These are phyloP conservation scores for Fusarium sp. DNA, from an alignment of 2,329 filamentous ascomycete species.

Conservation along the genomic window DNA sequence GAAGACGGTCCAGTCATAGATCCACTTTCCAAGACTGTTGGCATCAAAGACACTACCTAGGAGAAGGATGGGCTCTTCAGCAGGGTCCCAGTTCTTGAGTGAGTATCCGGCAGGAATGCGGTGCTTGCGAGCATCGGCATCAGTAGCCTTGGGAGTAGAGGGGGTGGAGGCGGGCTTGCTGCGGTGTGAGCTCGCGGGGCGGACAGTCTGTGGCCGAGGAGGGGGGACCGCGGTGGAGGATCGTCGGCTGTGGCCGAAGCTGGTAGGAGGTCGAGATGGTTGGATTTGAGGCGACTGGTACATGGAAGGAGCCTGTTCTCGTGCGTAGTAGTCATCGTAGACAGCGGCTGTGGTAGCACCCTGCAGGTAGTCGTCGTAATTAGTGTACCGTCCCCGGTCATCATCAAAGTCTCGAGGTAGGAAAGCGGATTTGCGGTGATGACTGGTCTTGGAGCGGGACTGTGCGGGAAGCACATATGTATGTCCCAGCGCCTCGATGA, in stretches of 20 bases:
- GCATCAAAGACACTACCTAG: conserved; percentile 97
- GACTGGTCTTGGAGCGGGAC: conserved; percentile 57
- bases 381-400: conserved; percentile 69
- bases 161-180: conserved; percentile 50
- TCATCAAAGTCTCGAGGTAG: conserved; percentile 59
- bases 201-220: conserved; percentile 66
- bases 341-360: conserved; percentile 52
- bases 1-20: conserved; percentile 99
- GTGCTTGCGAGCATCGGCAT: conserved; percentile 72
- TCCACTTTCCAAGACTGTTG: conserved; percentile 98
- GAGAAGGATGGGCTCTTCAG: conserved; percentile 92
- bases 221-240: conserved; percentile 65
- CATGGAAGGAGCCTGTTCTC: conserved; percentile 48
- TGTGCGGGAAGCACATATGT: conserved; percentile 67
- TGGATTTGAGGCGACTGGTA: conserved; percentile 60
- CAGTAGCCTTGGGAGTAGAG: conserved; percentile 64
- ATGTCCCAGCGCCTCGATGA: conserved; percentile 66
- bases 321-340: conserved; percentile 56
- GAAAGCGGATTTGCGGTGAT: conserved; percentile 53
- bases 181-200: conserved; percentile 55
- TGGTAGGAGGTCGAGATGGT: conserved; percentile 54
- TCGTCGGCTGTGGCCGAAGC: conserved; percentile 61
- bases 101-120: conserved; percentile 91
- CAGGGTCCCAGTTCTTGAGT: conserved; percentile 98
- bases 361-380: conserved; percentile 70